A percentile compares a stretch with the other conserved stretches of the same genome.
phyloP scores from a whole-genome alignment of 768 basidiomycete genomes.

The Mycena leptocephala region DNA sequence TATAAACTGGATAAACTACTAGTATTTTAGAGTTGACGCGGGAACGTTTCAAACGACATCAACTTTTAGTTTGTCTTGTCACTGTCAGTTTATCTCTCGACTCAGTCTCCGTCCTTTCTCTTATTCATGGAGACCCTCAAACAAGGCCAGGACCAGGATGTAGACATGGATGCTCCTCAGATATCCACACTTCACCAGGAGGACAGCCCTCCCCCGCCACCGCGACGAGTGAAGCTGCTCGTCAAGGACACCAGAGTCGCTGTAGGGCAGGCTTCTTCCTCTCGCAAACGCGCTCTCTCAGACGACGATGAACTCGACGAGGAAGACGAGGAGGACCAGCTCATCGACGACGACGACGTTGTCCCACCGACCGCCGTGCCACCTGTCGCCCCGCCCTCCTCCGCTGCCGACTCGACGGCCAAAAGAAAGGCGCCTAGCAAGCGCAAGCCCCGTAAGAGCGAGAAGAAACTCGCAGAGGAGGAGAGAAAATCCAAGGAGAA shows the following conservation, averaged over 20 bases:
- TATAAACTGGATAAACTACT: background rate
- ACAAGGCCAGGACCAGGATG: slow-evolving; percentile 60
- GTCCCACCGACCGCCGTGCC: slow-evolving; percentile 30
- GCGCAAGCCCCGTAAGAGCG: slow-evolving; percentile 69
- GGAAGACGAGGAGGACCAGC: slow-evolving; percentile 85
- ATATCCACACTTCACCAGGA: slow-evolving; percentile 87
- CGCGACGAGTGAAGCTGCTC: slow-evolving; percentile 66
- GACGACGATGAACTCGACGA: slow-evolving; percentile 77
- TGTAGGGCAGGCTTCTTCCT: slow-evolving; percentile 35
- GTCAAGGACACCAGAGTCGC: slow-evolving; percentile 54
- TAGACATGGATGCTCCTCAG: slow-evolving; percentile 86
- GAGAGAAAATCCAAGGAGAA: slow-evolving; percentile 63
- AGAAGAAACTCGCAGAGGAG: slow-evolving; percentile 60
- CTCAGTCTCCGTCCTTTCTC: slow-evolving; percentile 24
- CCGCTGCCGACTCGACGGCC: slow-evolving; percentile 53
- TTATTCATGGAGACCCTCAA: slow-evolving; percentile 42
- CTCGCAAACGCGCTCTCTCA: slow-evolving; percentile 42
- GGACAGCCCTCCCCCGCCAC: slow-evolving; percentile 75
- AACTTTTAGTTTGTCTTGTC: too few relatives aligned
- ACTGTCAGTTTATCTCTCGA: background rate
- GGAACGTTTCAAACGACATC: background rate
- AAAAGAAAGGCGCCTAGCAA: slow-evolving; percentile 69
- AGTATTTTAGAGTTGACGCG: background rate
- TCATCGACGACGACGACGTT: slow-evolving; percentile 81
- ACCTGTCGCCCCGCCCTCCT: slow-evolving; percentile 43